Evolutionary conservation across 306 rosid species (phyloP).

Genomic region (Vachellia collinsii): DNA sequence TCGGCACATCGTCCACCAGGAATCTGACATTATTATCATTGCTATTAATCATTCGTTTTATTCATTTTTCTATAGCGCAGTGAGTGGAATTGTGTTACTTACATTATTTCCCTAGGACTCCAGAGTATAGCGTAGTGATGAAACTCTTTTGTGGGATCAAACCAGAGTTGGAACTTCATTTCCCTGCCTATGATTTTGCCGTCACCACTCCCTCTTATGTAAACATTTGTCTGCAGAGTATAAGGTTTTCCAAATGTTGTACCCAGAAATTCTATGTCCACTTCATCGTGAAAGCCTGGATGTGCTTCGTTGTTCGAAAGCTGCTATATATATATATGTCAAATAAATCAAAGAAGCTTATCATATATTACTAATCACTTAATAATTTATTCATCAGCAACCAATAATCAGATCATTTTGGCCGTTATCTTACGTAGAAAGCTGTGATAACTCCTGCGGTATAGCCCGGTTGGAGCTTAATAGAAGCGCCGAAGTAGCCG

Average conservation of each 20-base stretch:
- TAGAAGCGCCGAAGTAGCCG: slow-evolving; percentile 88
- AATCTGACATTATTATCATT: slow-evolving; percentile 54
- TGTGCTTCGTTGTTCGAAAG: slow-evolving; percentile 94
- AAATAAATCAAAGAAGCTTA: not conserved
- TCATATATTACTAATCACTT: not conserved
- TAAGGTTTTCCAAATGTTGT: slow-evolving; percentile 97
- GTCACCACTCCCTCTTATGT: slow-evolving; percentile 95
- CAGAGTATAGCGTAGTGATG: slow-evolving; percentile 76
- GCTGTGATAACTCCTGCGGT: slow-evolving; percentile 98
- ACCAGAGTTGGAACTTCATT: slow-evolving; percentile 96
- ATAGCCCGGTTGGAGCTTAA: slow-evolving; percentile 92
- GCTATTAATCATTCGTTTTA: not conserved
- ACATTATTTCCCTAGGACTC: slow-evolving; percentile 4
- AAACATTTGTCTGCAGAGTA: slow-evolving; percentile 90
- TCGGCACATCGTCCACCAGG: slow-evolving; percentile 94
- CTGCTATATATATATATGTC: slow-evolving; percentile 47
- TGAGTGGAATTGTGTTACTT: not conserved
- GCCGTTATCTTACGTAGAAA: slow-evolving; percentile 67
- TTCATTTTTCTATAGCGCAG: not conserved
- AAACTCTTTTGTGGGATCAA: slow-evolving; percentile 81
- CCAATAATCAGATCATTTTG: not conserved
- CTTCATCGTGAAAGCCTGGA: slow-evolving; percentile 96
- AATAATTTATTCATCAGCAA: not conserved
- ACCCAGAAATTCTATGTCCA: slow-evolving; percentile 94
- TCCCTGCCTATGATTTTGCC: slow-evolving; percentile 88